A percentile compares a stretch with the other conserved stretches of the same genome.
Evolutionary conservation across 2,329 filamentous ascomycete genomes (phyloP).

Genomic region (Fusarium drepaniforme): DNA sequence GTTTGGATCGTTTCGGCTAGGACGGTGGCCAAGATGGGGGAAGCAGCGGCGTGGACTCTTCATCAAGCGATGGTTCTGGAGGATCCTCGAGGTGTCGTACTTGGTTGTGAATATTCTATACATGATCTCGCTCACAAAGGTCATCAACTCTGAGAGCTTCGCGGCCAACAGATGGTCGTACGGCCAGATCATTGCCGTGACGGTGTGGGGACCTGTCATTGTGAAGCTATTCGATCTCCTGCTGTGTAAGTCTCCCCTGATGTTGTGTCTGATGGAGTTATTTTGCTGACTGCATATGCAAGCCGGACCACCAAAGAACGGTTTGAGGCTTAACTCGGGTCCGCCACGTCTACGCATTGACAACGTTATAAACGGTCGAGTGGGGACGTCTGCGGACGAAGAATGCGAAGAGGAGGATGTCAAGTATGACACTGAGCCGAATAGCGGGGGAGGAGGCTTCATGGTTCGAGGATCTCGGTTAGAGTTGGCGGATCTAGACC

Average conservation of each 20-base stretch:
- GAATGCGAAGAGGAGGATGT: slow-evolving; percentile 35
- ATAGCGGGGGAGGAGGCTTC: slow-evolving; percentile 13
- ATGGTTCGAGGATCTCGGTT: slow-evolving; percentile 20
- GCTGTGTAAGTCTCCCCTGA: slow-evolving; percentile 46
- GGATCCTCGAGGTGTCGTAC: slow-evolving; percentile 51
- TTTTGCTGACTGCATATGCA: slow-evolving; percentile 40
- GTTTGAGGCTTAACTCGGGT: slow-evolving; percentile 50
- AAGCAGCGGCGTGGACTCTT: slow-evolving; percentile 45
- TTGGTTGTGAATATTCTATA: slow-evolving; percentile 55
- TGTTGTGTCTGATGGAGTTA: neutral
- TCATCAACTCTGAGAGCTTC: slow-evolving; percentile 53
- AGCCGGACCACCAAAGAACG: slow-evolving; percentile 55
- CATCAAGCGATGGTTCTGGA: slow-evolving; percentile 50
- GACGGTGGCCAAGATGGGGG: slow-evolving; percentile 47
- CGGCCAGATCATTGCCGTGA: slow-evolving; percentile 55
- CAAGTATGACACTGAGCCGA: slow-evolving; percentile 23
- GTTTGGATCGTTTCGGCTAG: slow-evolving; percentile 48
- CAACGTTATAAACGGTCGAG: slow-evolving; percentile 53
- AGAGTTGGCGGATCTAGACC: slow-evolving; percentile 4
- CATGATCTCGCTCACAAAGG: slow-evolving; percentile 51
- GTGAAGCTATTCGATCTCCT: slow-evolving; percentile 54
- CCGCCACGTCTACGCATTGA: slow-evolving; percentile 54
- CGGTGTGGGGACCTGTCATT: slow-evolving; percentile 55
- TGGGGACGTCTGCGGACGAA: slow-evolving; percentile 41
- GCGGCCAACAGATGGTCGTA: slow-evolving; percentile 52